Evolutionary conservation across 495 filamentous ascomycete genomes (phyloP).

Genomic region (Trichoderma orchidacearum): DNA sequence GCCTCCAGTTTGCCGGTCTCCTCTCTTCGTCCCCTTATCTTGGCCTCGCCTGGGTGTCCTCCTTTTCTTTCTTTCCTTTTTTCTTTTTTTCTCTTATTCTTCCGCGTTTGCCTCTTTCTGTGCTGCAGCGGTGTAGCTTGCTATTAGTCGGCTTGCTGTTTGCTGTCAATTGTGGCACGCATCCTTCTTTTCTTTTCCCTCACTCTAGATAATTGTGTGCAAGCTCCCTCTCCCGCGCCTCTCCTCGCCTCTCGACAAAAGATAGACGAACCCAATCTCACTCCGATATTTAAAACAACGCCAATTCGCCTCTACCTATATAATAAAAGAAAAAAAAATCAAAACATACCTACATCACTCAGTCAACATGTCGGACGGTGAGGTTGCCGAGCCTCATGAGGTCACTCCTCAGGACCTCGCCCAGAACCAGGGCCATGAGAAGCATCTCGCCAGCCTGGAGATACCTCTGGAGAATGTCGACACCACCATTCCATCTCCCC

Average conservation of each 20-base stretch:
- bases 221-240: not conserved
- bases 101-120: not conserved
- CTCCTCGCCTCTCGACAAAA: too few relatives aligned
- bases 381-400: not conserved
- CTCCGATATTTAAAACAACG: not conserved
- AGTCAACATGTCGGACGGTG: conserved; percentile 1
- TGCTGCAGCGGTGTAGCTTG: not conserved
- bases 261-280: not conserved
- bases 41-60: not conserved
- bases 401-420: not conserved
- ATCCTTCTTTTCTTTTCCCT: not conserved
- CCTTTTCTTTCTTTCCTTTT: not conserved
- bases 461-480: not conserved
- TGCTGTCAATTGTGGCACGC: not conserved
- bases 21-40: not conserved
- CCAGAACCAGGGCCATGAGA: not conserved
- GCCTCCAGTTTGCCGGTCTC: not conserved
- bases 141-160: not conserved
- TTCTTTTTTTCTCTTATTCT: not conserved
- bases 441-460: not conserved
- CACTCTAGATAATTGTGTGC: not conserved
- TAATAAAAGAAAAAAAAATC: not conserved
- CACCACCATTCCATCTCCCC: not conserved
- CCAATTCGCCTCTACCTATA: not conserved
- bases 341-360: not conserved